Conservation (phyloP, 345 rosid species). For the Sonneratia caseolaris region DNA sequence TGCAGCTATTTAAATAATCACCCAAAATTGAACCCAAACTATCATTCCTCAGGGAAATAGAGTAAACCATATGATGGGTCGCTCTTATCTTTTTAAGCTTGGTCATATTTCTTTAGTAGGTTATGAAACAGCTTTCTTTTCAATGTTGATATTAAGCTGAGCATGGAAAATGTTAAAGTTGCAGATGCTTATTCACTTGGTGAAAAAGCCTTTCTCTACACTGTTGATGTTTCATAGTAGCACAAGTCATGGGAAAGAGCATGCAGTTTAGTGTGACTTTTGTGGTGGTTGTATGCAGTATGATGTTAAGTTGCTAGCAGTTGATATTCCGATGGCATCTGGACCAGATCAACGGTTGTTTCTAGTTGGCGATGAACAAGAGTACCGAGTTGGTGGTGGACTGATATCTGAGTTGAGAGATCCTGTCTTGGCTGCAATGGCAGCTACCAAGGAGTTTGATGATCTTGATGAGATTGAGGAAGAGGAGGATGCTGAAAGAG, state of each 20-base stretch:
- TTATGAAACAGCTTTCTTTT: neutral
- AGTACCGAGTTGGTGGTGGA: conserved; percentile 83
- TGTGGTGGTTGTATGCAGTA: conserved; percentile 38
- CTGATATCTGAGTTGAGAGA: conserved; percentile 75
- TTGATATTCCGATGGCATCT: conserved; percentile 85
- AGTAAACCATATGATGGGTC: neutral
- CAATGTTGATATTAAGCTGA: no score
- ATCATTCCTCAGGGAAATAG: neutral
- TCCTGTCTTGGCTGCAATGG: conserved; percentile 93
- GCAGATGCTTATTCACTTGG: neutral
- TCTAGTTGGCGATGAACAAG: conserved; percentile 80
- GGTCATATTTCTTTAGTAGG: neutral
- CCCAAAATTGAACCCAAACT: neutral
- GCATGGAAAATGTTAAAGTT: neutral
- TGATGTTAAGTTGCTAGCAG: conserved; percentile 67
- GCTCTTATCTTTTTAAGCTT: neutral
- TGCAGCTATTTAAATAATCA: neutral
- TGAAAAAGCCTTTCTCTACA: neutral
- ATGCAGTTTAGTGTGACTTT: neutral
- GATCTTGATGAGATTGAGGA: conserved; percentile 79
- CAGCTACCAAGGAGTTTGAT: conserved; percentile 83
- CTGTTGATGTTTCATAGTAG: neutral
- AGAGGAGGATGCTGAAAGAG: conserved; percentile 70
- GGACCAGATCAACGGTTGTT: conserved; percentile 85
- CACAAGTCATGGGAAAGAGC: neutral